Base-by-base conservation (phyloP, 768 basidiomycete species). In the Hericium erinaceus region DNA sequence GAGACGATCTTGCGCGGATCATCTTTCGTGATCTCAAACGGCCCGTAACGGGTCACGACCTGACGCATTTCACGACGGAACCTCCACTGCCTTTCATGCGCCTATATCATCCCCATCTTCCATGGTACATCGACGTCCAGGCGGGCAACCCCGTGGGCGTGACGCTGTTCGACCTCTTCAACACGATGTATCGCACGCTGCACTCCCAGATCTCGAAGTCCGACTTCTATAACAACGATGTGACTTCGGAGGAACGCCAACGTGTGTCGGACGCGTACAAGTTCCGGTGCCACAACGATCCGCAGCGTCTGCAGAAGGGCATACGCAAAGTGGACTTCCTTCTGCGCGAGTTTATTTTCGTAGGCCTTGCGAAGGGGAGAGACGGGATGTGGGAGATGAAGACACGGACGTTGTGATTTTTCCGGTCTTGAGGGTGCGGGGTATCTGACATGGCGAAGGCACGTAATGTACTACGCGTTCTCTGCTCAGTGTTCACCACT, bases 321-420 rank as follows among this genome's bases (percentile, higher is more conserved):
- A 76, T 87, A 22, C 72, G 74, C 56, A 75, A 75, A 52, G 75
- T 87, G 4, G 85, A 87, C 69, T 88, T 77, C 62, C 68, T 88
- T 69, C 80, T 80, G 13, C 75, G 74, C 39, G 76, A 76, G 58
- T 68, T 71, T 50, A 64, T 80, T 9, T 78, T 85, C 67, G 70
- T 76, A 56, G 86, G 86, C 7, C 67, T 88, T 57, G 67, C 67
- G 51, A 75, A 77, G 54, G 77, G 77, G 2, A 77, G 73, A 63
- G 75, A 79, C 38, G 85, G 85, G 8, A 73, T 80, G 69, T 87
- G 83, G 81, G 80, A 85, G 69, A 76, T 88, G 65, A 85, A 80
- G 69, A 77, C 81, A 40, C 72, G 68, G 54, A 71, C 60, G 55
- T 56, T 58, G 7, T 51, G 26, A 51, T 51, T 12, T 51, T 7